Conservation (phyloP, 768 basidiomycete species). For the Clitopilus passeckerianus region DNA sequence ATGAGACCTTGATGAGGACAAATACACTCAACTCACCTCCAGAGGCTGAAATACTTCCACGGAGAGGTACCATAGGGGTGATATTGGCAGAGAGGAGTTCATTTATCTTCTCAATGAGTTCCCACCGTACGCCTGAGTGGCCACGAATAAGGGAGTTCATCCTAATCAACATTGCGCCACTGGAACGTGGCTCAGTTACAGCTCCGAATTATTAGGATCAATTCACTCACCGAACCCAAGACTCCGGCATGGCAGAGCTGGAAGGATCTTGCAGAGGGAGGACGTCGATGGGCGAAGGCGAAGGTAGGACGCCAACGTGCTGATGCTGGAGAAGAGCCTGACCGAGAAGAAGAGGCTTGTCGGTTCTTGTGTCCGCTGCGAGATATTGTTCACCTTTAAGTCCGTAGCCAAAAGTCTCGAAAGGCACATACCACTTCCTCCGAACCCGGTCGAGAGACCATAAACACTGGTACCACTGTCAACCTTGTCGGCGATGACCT, state of each 20-base stretch:
- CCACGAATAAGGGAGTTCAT: constrained; percentile 82
- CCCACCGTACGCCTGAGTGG: constrained; percentile 79
- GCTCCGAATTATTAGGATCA: constrained; percentile 15
- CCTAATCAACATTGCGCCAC: constrained; percentile 72
- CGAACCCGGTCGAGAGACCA: constrained; percentile 78
- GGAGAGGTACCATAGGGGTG: constrained; percentile 72
- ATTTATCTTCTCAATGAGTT: constrained; percentile 67
- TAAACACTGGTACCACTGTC: constrained; percentile 68
- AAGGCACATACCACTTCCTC: constrained; percentile 53
- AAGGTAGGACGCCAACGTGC: constrained; percentile 62
- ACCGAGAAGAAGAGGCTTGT: constrained; percentile 56
- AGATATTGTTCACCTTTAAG: constrained; percentile 4
- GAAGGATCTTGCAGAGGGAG: constrained; percentile 68
- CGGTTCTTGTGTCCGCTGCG: constrained; percentile 70
- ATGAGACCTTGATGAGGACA: neutral
- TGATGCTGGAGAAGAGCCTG: constrained; percentile 72
- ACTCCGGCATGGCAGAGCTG: constrained; percentile 72
- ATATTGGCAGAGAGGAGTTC: constrained; percentile 60
- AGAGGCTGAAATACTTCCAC: constrained; percentile 74
- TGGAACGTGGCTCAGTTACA: constrained; percentile 36
- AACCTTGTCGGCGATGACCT: constrained; percentile 67
- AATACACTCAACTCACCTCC: constrained; percentile 42
- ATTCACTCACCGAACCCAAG: constrained; percentile 68
- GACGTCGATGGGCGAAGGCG: constrained; percentile 38
- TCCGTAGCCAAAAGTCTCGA: neutral